Percentiles rank a stretch among this genome's conserved stretches.
These are phyloP conservation scores for Crucihimalaya himalaica DNA, from an alignment of 345 rosid genomes.

Conservation along the genomic window DNA sequence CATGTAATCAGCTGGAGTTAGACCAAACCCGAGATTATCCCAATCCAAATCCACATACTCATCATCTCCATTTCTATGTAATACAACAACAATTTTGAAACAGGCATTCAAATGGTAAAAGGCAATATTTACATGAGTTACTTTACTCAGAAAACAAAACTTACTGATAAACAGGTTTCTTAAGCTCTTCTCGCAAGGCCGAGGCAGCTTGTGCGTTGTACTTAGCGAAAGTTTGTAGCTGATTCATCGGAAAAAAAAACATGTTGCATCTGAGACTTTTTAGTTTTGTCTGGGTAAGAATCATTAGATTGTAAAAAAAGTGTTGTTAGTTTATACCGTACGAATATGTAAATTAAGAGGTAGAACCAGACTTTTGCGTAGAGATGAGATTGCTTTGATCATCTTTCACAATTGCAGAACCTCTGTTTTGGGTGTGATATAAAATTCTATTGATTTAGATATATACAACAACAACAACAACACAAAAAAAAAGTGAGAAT, in stretches of 20 bases:
- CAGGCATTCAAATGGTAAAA: constrained; percentile 4
- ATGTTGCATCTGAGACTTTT: constrained; percentile 26
- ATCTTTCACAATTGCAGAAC: constrained; percentile 30
- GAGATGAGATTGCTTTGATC: constrained; percentile 32
- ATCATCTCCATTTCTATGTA: constrained; percentile 40
- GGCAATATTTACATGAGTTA: neutral
- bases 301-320: neutral
- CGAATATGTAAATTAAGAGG: constrained; percentile 38
- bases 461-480: neutral
- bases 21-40: constrained; percentile 80
- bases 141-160: neutral
- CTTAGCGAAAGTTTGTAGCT: constrained; percentile 31
- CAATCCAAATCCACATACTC: constrained; percentile 77
- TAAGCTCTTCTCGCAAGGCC: constrained; percentile 36
- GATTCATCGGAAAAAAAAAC: neutral
- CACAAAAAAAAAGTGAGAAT: neutral
- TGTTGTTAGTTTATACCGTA: constrained; percentile 14
- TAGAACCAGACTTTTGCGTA: constrained; percentile 24
- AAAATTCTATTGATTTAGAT: neutral
- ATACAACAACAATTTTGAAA: constrained; percentile 6
- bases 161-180: constrained; percentile 30
- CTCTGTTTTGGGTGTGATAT: constrained; percentile 26
- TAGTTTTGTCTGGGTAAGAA: constrained; percentile 2
- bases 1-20: constrained; percentile 74
- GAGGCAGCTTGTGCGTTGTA: constrained; percentile 44